Conservation (phyloP, 768 basidiomycete species). For the Tulasnella calospora region DNA sequence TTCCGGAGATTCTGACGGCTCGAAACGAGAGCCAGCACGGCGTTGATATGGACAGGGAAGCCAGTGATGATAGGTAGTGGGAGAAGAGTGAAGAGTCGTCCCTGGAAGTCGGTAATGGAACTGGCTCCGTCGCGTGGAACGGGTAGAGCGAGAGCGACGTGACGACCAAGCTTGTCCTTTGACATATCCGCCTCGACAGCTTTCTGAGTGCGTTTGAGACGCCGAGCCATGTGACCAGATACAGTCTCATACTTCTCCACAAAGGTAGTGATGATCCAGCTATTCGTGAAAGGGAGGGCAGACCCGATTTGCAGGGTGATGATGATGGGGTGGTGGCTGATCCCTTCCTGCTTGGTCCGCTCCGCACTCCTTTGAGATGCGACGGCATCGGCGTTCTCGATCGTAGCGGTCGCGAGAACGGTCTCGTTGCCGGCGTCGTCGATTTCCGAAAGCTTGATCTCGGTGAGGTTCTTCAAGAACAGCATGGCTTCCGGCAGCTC, state of each 20-base stretch:
- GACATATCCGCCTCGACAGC: constrained; percentile 32
- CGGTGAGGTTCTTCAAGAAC: constrained; percentile 17
- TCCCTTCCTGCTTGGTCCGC: not conserved
- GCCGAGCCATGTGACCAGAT: constrained; percentile 24
- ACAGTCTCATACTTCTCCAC: constrained; percentile 32
- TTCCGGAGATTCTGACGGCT: constrained; percentile 47
- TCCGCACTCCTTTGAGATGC: not conserved
- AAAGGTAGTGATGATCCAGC: constrained; percentile 30
- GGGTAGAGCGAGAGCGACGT: constrained; percentile 39
- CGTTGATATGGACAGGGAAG: constrained; percentile 48
- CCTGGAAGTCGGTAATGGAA: constrained; percentile 26
- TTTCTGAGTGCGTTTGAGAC: not conserved
- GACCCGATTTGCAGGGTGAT: not conserved
- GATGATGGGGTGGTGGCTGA: not conserved
- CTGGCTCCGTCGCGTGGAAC: constrained; percentile 20
- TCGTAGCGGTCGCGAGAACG: constrained; percentile 26
- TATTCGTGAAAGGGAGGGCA: not conserved
- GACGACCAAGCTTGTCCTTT: constrained; percentile 43
- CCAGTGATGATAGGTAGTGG: constrained; percentile 47
- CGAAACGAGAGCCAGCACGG: constrained; percentile 45
- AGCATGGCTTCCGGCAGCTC: constrained; percentile 16
- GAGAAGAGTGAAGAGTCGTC: constrained; percentile 48
- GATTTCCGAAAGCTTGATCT: constrained; percentile 43
- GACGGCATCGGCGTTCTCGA: not conserved
- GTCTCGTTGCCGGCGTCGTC: constrained; percentile 30